Percentiles rank a stretch among this genome's conserved stretches.
These are phyloP conservation scores for Xylaria digitata DNA, from an alignment of 2,329 filamentous ascomycete genomes.

Conservation along the genomic window DNA sequence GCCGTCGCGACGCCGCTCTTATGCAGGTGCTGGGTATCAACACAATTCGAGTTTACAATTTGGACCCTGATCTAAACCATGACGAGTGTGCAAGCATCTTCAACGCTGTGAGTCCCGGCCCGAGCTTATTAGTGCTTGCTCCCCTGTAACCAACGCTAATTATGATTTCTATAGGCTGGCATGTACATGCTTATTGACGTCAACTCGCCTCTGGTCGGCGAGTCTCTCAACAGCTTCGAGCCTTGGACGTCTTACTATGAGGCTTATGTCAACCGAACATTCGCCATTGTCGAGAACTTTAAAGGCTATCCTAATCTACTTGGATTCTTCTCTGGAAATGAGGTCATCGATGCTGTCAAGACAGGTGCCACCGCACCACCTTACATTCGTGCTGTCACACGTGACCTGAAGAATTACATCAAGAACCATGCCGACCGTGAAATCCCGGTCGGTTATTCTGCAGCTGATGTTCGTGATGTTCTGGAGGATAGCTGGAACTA, in stretches of 20 bases:
- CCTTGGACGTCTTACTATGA: conserved; percentile 71
- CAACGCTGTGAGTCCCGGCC: conserved; percentile 60
- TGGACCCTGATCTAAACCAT: conserved; percentile 73
- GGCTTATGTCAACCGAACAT: conserved; percentile 72
- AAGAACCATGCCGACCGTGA: conserved; percentile 73
- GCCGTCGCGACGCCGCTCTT: conserved; percentile 72
- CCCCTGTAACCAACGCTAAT: conserved; percentile 3
- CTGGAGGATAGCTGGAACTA: conserved; percentile 82
- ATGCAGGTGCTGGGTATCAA: conserved; percentile 74
- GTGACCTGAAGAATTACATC: conserved; percentile 85
- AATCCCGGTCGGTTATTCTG: conserved; percentile 84
- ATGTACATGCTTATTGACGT: conserved; percentile 78
- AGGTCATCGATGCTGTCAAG: conserved; percentile 76
- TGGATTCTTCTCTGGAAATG: conserved; percentile 83
- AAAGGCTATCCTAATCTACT: conserved; percentile 74
- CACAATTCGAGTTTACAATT: conserved; percentile 76
- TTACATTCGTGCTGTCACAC: conserved; percentile 80
- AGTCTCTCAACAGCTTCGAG: conserved; percentile 65
- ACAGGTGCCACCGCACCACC: conserved; percentile 71
- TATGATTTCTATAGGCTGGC: conserved; percentile 55
- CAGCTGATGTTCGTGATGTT: conserved; percentile 79
- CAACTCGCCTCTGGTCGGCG: conserved; percentile 71
- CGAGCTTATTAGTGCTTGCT: not conserved
- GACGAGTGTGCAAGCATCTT: conserved; percentile 75
- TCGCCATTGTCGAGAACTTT: conserved; percentile 74